Evolutionary conservation across 352 stramenopile genomes (phyloP).

Genomic region (Phytophthora pseudosyringae): DNA sequence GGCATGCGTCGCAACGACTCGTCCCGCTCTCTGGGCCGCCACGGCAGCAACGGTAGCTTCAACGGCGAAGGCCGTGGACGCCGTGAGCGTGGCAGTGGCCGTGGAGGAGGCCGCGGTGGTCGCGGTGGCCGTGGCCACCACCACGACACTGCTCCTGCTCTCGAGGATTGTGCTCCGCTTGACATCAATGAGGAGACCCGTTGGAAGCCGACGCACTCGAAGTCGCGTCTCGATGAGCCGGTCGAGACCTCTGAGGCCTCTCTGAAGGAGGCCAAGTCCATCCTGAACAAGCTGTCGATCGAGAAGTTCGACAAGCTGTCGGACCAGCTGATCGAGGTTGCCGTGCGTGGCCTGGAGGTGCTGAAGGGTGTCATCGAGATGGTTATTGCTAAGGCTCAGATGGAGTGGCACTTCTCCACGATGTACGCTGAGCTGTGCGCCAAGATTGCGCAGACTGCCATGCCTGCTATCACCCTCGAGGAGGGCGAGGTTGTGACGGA

Average conservation of each 20-base stretch:
- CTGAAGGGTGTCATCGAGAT: constrained; percentile 92
- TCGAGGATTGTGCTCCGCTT: constrained; percentile 71
- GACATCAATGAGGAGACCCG: constrained; percentile 85
- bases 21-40: constrained; percentile 48
- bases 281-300: constrained; percentile 97
- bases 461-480: constrained; percentile 76
- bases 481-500: constrained; percentile 67
- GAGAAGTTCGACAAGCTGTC: constrained; percentile 98
- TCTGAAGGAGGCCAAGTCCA: constrained; percentile 89
- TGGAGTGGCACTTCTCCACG: constrained; percentile 95
- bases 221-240: constrained; percentile 56
- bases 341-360: constrained; percentile 82
- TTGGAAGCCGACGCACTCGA: constrained; percentile 79
- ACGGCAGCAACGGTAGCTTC: constrained; percentile 51
- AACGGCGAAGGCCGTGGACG: constrained; percentile 40
- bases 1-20: constrained; percentile 51
- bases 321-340: constrained; percentile 91
- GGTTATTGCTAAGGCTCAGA: constrained; percentile 96
- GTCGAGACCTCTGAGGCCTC: constrained; percentile 70
- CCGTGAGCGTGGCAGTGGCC: constrained; percentile 48
- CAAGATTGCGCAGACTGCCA: constrained; percentile 90
- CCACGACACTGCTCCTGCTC: constrained; percentile 56
- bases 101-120: constrained; percentile 48
- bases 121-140: constrained; percentile 50
- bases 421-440: constrained; percentile 97